These are phyloP conservation scores for Salix dunnii DNA, from an alignment of 345 rosid genomes.

Conservation along the genomic window DNA sequence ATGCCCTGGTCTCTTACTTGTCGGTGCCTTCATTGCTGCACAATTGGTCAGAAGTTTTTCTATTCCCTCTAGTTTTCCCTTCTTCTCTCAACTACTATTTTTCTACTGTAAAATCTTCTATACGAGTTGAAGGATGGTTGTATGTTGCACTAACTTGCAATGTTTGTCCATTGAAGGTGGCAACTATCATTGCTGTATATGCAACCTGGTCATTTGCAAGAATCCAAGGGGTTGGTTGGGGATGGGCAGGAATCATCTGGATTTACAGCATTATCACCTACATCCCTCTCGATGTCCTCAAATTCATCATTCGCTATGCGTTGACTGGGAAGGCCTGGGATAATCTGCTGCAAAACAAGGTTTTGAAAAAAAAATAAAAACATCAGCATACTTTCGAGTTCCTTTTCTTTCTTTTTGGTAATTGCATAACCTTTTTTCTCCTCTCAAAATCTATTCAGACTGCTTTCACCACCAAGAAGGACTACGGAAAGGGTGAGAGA, in stretches of 20 bases:
- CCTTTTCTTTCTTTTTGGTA: not conserved
- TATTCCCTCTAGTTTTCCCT: not conserved
- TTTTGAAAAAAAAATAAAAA: slow-evolving; percentile 1
- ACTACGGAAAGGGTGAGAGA: slow-evolving; percentile 67
- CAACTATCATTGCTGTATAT: slow-evolving; percentile 69
- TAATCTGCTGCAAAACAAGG: slow-evolving; percentile 75
- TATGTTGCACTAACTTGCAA: not conserved
- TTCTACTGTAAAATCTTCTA: not conserved
- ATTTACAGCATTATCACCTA: slow-evolving; percentile 69
- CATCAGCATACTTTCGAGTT: not conserved
- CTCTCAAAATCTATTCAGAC: slow-evolving; percentile 31
- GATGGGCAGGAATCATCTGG: slow-evolving; percentile 95
- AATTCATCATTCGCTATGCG: slow-evolving; percentile 73
- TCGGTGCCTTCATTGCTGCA: slow-evolving; percentile 59
- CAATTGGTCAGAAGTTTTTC: slow-evolving; percentile 44
- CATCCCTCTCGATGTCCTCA: slow-evolving; percentile 69
- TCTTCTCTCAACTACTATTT: not conserved
- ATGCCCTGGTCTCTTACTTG: slow-evolving; percentile 65
- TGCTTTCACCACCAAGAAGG: slow-evolving; percentile 73
- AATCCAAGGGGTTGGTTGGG: slow-evolving; percentile 78
- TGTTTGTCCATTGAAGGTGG: slow-evolving; percentile 39
- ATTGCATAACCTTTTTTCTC: not conserved
- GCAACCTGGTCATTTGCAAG: slow-evolving; percentile 73
- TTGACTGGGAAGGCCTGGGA: slow-evolving; percentile 80
- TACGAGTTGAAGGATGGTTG: not conserved